Conservation (phyloP, 306 rosid species). For the Rosa persica region DNA sequence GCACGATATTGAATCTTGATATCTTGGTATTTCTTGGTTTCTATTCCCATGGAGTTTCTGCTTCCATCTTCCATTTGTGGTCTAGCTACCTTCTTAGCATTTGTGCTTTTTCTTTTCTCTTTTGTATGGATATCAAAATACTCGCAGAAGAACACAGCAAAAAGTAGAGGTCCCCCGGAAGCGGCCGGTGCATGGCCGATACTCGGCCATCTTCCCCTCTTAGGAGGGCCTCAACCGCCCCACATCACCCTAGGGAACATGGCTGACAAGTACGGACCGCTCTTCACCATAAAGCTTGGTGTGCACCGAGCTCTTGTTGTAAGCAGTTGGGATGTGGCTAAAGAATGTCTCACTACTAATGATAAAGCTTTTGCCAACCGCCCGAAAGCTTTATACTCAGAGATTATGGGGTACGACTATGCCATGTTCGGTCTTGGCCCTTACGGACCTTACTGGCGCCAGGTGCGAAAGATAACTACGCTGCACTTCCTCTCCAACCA, state of each 20-base stretch:
- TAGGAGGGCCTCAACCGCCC: neutral
- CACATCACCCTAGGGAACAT: neutral
- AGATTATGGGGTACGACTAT: neutral
- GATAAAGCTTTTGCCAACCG: neutral
- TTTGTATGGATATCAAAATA: neutral
- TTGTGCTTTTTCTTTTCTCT: neutral
- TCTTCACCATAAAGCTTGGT: neutral
- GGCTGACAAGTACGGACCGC: neutral
- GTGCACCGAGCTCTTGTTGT: neutral
- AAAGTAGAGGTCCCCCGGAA: neutral
- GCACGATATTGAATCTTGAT: neutral
- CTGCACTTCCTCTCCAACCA: slow-evolving; percentile 14
- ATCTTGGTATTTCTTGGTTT: no score
- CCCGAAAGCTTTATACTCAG: neutral
- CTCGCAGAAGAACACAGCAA: neutral
- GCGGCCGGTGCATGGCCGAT: neutral
- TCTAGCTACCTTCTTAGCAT: neutral
- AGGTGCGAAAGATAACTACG: neutral
- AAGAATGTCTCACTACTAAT: neutral
- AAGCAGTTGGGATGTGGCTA: neutral
- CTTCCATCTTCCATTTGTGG: neutral
- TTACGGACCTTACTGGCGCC: neutral
- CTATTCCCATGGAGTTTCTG: neutral
- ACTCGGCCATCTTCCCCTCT: neutral
- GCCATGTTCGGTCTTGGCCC: neutral